These are phyloP conservation scores for Podospora conica DNA, from an alignment of 495 filamentous ascomycete genomes.

Conservation along the genomic window DNA sequence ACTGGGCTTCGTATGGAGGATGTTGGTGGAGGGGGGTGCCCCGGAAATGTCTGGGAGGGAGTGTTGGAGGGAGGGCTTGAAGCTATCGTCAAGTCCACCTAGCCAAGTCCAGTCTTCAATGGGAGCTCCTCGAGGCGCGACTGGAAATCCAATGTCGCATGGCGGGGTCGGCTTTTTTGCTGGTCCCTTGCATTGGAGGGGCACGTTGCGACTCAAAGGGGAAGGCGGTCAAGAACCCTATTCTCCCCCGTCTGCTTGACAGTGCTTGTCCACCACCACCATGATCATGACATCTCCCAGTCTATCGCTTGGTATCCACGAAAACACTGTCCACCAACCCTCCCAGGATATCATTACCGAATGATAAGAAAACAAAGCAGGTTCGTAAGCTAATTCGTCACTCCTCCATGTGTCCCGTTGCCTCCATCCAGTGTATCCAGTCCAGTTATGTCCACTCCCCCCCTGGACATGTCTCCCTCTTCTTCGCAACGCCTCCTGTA, in stretches of 20 bases:
- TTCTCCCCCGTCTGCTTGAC: not conserved
- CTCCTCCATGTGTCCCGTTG: not conserved
- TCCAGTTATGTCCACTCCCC: not conserved
- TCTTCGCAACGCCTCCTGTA: not conserved
- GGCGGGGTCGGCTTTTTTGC: constrained; percentile 12
- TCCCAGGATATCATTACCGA: constrained; percentile 12
- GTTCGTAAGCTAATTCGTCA: constrained; percentile 8
- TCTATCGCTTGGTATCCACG: not conserved
- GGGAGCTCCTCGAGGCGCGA: not conserved
- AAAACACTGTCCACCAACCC: not conserved
- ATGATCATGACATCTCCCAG: no score
- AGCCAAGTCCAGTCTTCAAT: not conserved
- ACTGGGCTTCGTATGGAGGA: not conserved
- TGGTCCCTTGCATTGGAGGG: constrained; percentile 14
- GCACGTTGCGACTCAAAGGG: constrained; percentile 3
- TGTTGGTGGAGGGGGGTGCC: not conserved
- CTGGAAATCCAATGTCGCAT: not conserved
- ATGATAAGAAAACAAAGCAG: constrained; percentile 8
- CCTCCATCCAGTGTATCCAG: not conserved
- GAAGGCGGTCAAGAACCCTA: constrained; percentile 22
- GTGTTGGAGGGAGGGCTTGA: not conserved
- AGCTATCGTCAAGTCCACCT: not conserved
- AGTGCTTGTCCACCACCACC: not conserved
- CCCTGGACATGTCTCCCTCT: not conserved
- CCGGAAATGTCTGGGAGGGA: not conserved